A percentile compares a stretch with the other conserved stretches of the same genome.
These are phyloP conservation scores for Mycosarcoma mackinlayi DNA, from an alignment of 1,284 basidiomycete genomes.

Conservation along the genomic window DNA sequence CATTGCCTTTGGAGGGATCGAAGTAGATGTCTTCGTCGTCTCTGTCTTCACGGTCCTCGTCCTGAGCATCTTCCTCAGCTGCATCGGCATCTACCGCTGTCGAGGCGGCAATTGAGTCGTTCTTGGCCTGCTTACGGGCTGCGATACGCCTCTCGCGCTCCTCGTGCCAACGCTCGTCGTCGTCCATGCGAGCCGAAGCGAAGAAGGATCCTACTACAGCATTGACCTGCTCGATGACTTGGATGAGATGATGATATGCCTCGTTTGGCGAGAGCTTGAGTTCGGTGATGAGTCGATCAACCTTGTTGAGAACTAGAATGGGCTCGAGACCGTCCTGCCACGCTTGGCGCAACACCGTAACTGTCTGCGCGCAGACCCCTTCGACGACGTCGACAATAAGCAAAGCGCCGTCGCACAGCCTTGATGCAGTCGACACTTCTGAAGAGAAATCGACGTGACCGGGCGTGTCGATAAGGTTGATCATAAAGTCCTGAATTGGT, in stretches of 20 bases:
- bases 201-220: constrained; percentile 98
- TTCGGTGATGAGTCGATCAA: constrained; percentile 94
- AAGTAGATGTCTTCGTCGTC: constrained; percentile 96
- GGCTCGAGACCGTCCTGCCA: constrained; percentile 90
- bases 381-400: constrained; percentile 98
- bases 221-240: constrained; percentile 96
- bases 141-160: constrained; percentile 84
- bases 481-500: constrained; percentile 74
- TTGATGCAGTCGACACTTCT: constrained; percentile 92
- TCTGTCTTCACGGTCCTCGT: constrained; percentile 77
- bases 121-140: constrained; percentile 75
- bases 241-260: constrained; percentile 91
- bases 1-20: constrained; percentile 93
- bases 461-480: constrained; percentile 98
- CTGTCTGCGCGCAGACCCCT: constrained; percentile 97
- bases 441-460: constrained; percentile 98
- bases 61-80: constrained; percentile 70
- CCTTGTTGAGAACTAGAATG: constrained; percentile 95
- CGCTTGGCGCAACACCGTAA: constrained; percentile 92
- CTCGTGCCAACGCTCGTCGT: constrained; percentile 92
- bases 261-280: constrained; percentile 90
- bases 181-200: constrained; percentile 90
- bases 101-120: constrained; percentile 51
- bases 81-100: constrained; percentile 74
- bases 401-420: constrained; percentile 93